These are phyloP conservation scores for Cryptococcus depauperatus DNA, from an alignment of 1,284 basidiomycete species.

Conservation along the genomic window DNA sequence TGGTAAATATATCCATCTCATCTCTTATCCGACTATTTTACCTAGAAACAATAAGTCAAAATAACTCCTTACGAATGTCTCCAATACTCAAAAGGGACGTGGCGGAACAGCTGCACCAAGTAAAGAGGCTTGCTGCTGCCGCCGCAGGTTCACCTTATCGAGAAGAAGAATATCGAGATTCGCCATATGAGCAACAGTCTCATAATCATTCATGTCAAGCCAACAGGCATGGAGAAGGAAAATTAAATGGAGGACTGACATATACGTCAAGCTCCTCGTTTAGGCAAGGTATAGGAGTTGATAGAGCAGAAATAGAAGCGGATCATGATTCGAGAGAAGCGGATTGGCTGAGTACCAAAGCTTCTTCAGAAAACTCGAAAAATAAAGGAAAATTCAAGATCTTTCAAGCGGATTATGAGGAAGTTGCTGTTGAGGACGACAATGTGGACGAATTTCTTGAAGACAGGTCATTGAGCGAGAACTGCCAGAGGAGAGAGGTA, in stretches of 20 bases:
- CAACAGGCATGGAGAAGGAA: background rate
- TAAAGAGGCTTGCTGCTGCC: slow-evolving; percentile 32
- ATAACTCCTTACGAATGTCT: too few relatives aligned
- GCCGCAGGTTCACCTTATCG: slow-evolving; percentile 11
- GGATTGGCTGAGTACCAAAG: slow-evolving; percentile 2
- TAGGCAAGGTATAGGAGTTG: slow-evolving; percentile 15
- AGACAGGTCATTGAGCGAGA: background rate
- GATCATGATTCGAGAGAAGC: slow-evolving; percentile 1
- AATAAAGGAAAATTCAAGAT: slow-evolving; percentile 4
- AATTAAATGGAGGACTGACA: slow-evolving; percentile 3
- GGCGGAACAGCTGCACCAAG: slow-evolving; percentile 36
- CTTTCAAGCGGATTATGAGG: background rate
- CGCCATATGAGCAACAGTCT: slow-evolving; percentile 4
- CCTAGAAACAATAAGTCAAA: too few relatives aligned
- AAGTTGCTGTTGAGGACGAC: background rate
- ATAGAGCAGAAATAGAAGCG: slow-evolving; percentile 7
- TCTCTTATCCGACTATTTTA: too few relatives aligned
- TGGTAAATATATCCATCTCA: too few relatives aligned
- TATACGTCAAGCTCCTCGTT: slow-evolving; percentile 13
- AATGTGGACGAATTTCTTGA: background rate
- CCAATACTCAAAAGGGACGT: slow-evolving; percentile 42
- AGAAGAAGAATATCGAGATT: background rate
- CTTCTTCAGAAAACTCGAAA: background rate
- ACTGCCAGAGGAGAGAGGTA: background rate
- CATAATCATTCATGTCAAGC: background rate